Base-by-base conservation (phyloP, 2,329 filamentous ascomycete genomes). In the Keithomyces neogunnii region DNA sequence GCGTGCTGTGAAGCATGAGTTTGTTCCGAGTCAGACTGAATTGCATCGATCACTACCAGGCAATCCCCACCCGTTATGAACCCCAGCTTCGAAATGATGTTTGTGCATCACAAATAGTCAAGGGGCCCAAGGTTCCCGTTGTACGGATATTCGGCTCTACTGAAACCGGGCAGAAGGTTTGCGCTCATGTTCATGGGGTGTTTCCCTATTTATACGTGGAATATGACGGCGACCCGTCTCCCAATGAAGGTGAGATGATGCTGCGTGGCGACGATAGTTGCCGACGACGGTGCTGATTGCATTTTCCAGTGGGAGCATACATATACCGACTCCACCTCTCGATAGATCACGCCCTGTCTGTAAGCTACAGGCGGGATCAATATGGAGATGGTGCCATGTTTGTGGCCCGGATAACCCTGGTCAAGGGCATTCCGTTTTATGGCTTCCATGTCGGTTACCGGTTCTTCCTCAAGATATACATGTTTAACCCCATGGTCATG, bases 151-250 rank as follows among this genome's bases (percentile, higher is more conserved):
- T 97, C 69, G 93, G 93, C 1, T 85, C 90, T 3, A 96, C 92
- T 1, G 89, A 95, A 66, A 93, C 89, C 0, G 93, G 93, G 0
- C 91, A 97, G 69, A 96, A 95, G 64, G 89, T 96, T 13, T 96
- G 93, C 71, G 89, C 89, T 32, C 93, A 99, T 71, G 82, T 99
- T 51, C 93, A 97, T 68, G 93, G 95, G 54, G 90, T 89, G 28
- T 91, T 99, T 61, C 93, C 93, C 1, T 99, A 99, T 64, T 73
- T 97, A n/a, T 97, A 90, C 65, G 76, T 99, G 51, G 86, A 92
- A 66, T 96, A 96, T 66, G 74, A 78, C 46, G 90, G 88, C 28
- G 79, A 78, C 59, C 67, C 93, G 54, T 76, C 75, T 40, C 73
- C 77, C 8, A 78, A 86, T 56, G 78, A 84, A 65, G 86, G 88